Evolutionary conservation across 129 eudicot species (phyloP), one percentile per base, ranked within the genome.

Genomic region (Helichrysum umbraculigerum): DNA sequence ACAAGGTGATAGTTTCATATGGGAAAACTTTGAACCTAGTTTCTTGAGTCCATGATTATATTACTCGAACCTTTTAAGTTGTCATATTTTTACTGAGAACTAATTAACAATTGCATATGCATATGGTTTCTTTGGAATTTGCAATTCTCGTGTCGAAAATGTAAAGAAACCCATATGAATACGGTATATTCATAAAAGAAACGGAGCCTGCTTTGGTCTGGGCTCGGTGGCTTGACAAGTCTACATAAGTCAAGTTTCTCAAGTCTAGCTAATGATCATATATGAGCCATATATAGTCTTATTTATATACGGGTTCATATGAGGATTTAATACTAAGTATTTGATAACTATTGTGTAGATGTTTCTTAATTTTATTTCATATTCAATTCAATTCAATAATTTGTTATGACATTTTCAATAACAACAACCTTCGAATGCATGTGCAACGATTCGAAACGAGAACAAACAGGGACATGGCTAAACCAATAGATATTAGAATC

Each of bases 1-100:
- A 39, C 71, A 74, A 76, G 72, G 76, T 65, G 77, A 65, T 74
- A 73, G 70, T 42, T 71, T 70, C 44, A 61, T 77, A 41, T 81
- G 88, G 85, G 83, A 85, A 12, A 35, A 78, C 60, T 70, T 73
- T 15, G 74, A 79, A 39, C 11, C 64, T 60, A 66, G 17, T 72
- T 59, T 79, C 51, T 75, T 21, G 50, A 80, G 69, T 35, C 57
- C 66, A 7, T 56, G 44, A 76, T 7, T 12, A 44, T 44, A 44
- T 44, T 67, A 44, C 28, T 59, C 34, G 10, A 47, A 41, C 28
- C 20, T 11, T 57, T 41, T 58, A 3, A 21, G 22, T 21, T 12
- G 32, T 51, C 56, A 29, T 30, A 17, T 71, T 54, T 6, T 2
- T 16, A 11, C 22, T 5, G 0, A 12, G 33, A 10, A 11, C 10